These are phyloP conservation scores for Symbiodinium pilosum DNA, from an alignment of 73 alveolate genomes.

Conservation along the genomic window DNA sequence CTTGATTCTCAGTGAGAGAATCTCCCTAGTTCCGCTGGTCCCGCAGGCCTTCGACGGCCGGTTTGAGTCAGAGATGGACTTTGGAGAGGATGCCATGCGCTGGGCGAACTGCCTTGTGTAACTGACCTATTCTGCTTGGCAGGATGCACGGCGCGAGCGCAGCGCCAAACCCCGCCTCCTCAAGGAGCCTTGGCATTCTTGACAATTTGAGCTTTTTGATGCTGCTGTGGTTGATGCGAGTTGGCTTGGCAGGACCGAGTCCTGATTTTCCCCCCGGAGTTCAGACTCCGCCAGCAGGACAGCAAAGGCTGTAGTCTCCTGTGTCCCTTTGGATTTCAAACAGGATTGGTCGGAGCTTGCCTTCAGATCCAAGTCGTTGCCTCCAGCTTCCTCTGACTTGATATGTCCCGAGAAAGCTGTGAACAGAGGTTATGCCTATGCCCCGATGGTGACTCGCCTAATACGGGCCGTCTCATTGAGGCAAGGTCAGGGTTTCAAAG, in stretches of 20 bases:
- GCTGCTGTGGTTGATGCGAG: too few relatives aligned
- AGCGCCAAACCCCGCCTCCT: neutral
- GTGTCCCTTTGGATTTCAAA: neutral
- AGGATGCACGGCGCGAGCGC: slow-evolving; percentile 5
- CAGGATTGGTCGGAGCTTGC: slow-evolving; percentile 88
- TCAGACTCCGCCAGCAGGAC: slow-evolving; percentile 39
- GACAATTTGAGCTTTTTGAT: too few relatives aligned
- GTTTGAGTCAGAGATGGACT: slow-evolving; percentile 20
- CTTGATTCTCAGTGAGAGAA: too few relatives aligned
- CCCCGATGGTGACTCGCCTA: slow-evolving; percentile 87
- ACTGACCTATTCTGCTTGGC: neutral
- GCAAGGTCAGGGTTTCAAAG: neutral
- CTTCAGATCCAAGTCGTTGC: slow-evolving; percentile 39
- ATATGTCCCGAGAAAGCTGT: neutral
- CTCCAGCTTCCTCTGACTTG: neutral
- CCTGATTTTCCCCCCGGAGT: slow-evolving; percentile 56
- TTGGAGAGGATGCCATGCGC: neutral
- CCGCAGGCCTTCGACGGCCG: slow-evolving; percentile 21
- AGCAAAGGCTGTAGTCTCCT: neutral
- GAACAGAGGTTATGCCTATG: slow-evolving; percentile 43
- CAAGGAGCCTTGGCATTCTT: neutral
- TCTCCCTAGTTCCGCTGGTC: too few relatives aligned
- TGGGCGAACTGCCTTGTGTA: too few relatives aligned
- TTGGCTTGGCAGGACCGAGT: slow-evolving; percentile 17
- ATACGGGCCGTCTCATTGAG: slow-evolving; percentile 78